Base-by-base conservation (phyloP, 2,329 filamentous ascomycete species). In the Clonostachys solani region DNA sequence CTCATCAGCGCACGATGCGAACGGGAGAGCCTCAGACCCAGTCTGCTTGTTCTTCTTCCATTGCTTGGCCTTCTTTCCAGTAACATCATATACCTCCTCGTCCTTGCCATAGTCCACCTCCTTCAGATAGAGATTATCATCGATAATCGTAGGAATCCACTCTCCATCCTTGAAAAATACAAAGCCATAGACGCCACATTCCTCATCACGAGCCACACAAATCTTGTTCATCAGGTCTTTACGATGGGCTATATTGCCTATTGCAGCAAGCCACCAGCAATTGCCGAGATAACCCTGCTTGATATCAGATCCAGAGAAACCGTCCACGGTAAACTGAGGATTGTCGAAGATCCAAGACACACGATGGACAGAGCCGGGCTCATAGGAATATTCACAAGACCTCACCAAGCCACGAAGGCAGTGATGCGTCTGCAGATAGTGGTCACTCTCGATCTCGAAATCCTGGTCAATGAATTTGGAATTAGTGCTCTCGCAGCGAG, bases 221-320 rank as follows among this genome's bases (percentile, higher is more conserved):
- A 89, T 73, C 48, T 74, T 77, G 46, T 85, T 75, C 56, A 89
- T 84, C 33, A 89, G 61, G 3, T 77, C 80, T 45, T 75, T 68
- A 52, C 83, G 81, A 52, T 86, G 86, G 12, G 80, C 82, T 54
- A 89, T 77, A 0, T 84, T 86, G 18, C 81, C 83, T 13, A 89
- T 65, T 1, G 83, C 84, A 5, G 86, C 84, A 60, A 89, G 73
- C 61, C 87, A 81, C 84, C 86, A 89, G 64, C 86, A 89, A 60
- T 89, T 83, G 2, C 86, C 86, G 52, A 78, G 76, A 10, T 50
- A 50, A n/a, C 69, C 69, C 48, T 73, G 70, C 52, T 67, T 68
- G 50, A 73, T 66, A 38, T 73, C 69, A 2, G 68, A 65, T 38
- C 62, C 60, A 10, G 67, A 65, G 50, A 61, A 73, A 13, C 66